A percentile compares a stretch with the other conserved stretches of the same genome.
Evolutionary conservation across 345 rosid genomes (phyloP).

Genomic region (Anacardium occidentale): DNA sequence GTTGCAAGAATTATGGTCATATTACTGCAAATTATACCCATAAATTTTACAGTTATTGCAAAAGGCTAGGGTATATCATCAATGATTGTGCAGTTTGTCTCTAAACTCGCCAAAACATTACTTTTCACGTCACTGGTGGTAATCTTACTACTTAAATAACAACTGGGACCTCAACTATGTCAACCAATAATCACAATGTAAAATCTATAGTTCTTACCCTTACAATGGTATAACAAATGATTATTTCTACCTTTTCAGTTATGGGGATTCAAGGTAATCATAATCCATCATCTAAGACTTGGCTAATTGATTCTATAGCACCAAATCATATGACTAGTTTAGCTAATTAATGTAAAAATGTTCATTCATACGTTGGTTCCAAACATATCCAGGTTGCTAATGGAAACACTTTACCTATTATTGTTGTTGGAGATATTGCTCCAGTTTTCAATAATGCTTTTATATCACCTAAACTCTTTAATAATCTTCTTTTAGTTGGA

Average conservation of each 20-base stretch:
- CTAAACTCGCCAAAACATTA: too few relatives aligned
- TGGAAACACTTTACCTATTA: background rate
- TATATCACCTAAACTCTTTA: background rate
- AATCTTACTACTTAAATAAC: too few relatives aligned
- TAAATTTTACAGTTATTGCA: background rate
- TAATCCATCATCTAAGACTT: too few relatives aligned
- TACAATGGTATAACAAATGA: too few relatives aligned
- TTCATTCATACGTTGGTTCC: background rate
- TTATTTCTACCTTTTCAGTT: too few relatives aligned
- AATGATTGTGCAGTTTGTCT: background rate
- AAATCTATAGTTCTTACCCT: too few relatives aligned
- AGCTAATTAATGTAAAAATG: background rate
- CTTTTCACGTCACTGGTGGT: too few relatives aligned
- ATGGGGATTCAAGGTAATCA: too few relatives aligned
- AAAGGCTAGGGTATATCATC: background rate
- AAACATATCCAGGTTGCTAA: background rate
- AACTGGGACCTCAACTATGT: too few relatives aligned
- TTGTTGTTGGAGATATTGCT: background rate
- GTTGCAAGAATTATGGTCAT: background rate
- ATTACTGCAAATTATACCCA: background rate
- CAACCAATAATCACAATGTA: too few relatives aligned
- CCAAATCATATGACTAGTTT: too few relatives aligned
- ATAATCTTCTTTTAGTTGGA: background rate
- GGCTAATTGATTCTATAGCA: too few relatives aligned
- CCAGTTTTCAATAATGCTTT: background rate